Percentiles rank a stretch among this genome's conserved stretches.
These are phyloP conservation scores for Nitzschia palea DNA, from an alignment of 108 stramenopile genomes.

Conservation along the genomic window DNA sequence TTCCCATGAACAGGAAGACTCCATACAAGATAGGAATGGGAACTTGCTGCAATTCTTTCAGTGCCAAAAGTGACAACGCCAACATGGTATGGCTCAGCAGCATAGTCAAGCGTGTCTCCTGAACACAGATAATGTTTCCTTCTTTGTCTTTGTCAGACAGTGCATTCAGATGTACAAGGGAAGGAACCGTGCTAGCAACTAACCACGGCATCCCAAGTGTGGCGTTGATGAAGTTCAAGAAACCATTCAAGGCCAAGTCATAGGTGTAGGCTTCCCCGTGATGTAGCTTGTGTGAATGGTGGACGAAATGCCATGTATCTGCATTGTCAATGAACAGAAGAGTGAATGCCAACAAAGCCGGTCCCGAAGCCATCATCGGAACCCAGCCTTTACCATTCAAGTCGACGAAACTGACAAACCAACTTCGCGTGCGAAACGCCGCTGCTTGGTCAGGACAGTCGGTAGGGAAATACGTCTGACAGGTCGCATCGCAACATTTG, in stretches of 20 bases:
- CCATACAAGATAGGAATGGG: slow-evolving; percentile 47
- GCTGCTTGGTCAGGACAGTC: slow-evolving; percentile 48
- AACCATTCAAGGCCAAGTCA: slow-evolving; percentile 28
- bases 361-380: slow-evolving; percentile 52
- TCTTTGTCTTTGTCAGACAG: slow-evolving; percentile 36
- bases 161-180: slow-evolving; percentile 34
- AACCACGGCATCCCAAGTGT: slow-evolving; percentile 48
- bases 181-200: slow-evolving; percentile 48
- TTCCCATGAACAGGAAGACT: slow-evolving; percentile 57
- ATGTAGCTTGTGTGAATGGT: slow-evolving; percentile 29
- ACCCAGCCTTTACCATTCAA: slow-evolving; percentile 51
- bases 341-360: slow-evolving; percentile 50
- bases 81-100: slow-evolving; percentile 32
- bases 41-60: slow-evolving; percentile 27
- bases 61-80: slow-evolving; percentile 18
- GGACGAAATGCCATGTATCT: slow-evolving; percentile 43
- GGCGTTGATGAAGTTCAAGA: slow-evolving; percentile 38
- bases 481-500: slow-evolving; percentile 40
- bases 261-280: slow-evolving; percentile 57
- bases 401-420: slow-evolving; percentile 48
- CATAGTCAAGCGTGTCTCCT: slow-evolving; percentile 44
- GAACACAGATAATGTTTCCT: slow-evolving; percentile 34
- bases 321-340: slow-evolving; percentile 46
- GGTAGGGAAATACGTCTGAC: slow-evolving; percentile 36
- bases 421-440: slow-evolving; percentile 35